Evolutionary conservation across 345 rosid species (phyloP), one percentile per base, ranked within the genome.

Genomic region (Sonneratia caseolaris): DNA sequence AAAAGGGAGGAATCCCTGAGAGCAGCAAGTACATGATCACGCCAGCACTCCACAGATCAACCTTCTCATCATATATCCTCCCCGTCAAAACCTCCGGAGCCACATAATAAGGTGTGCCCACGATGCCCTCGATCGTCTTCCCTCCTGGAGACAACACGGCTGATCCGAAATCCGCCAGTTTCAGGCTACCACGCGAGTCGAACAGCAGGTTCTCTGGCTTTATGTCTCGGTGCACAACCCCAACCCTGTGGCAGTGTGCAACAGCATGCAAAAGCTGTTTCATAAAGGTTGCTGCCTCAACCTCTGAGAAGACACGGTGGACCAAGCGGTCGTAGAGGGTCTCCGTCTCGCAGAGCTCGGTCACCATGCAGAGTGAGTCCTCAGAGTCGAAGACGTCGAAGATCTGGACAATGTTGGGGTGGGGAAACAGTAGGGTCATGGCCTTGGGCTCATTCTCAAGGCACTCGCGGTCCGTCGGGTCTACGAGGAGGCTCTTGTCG

Each of bases 41-140:
- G 0, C 99, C 91, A 1, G 85, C 91, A 55, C 99, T 90, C 97
- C 97, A 89, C 59, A 90, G 80, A 56, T 95, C 98, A 1, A 88
- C 91, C 76, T 95, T 91, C 84, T 87, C 94, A 0, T 78, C 79
- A 64, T 90, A 90, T 51, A 84, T 82, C 71, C 85, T 76, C 68
- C 97, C 97, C 77, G 75, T 68, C 66, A 92, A 76, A 49, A 92
- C 89, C 86, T 95, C 99, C 74, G 91, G 92, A 16, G 94, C 96
- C 0, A 90, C 87, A 38, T 92, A 92, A n/a, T 95, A 90, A 53
- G 94, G 99, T 72, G 93, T 95, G 5, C 99, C 94, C 0, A 90
- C 96, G 0, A 89, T 73, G 13, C 96, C 97, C 15, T 38, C 80
- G 66, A 78, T 73, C 53, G 70, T 42, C 45, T 80, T 79, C 45